phyloP scores from a whole-genome alignment of 768 basidiomycete species.

The Trametes sanguinea region DNA sequence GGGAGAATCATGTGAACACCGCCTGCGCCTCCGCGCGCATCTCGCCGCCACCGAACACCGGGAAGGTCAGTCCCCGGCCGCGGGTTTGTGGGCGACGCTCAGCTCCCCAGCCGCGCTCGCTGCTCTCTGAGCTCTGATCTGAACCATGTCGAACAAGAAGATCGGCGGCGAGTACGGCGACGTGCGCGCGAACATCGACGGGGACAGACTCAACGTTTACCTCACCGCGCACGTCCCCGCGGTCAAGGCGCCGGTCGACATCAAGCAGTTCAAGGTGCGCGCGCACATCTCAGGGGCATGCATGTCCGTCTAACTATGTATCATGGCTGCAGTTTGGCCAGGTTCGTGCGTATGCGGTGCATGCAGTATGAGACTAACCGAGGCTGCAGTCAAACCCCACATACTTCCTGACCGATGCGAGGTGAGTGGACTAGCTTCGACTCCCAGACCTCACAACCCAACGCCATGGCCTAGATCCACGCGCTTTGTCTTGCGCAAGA shows the following conservation, averaged over 20 bases:
- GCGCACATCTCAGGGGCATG: neutral
- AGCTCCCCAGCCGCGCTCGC: too few species aligned
- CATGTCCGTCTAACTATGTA: neutral
- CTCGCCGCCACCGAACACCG: too few species aligned
- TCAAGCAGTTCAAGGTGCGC: slow-evolving; percentile 90
- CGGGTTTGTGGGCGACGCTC: neutral
- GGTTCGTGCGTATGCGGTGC: slow-evolving; percentile 48
- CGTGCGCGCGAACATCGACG: slow-evolving; percentile 69
- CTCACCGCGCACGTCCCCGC: slow-evolving; percentile 55
- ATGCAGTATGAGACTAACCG: neutral
- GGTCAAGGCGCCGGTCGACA: slow-evolving; percentile 64
- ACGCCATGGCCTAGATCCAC: slow-evolving; percentile 21
- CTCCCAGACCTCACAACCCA: neutral
- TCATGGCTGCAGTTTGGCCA: slow-evolving; percentile 72
- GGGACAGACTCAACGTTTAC: slow-evolving; percentile 64
- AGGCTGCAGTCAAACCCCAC: slow-evolving; percentile 85
- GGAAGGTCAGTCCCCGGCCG: slow-evolving; percentile 4
- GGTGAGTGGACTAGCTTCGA: slow-evolving; percentile 44
- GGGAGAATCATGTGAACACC: too few species aligned
- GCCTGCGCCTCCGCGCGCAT: too few species aligned
- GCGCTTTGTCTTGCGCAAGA: slow-evolving; percentile 88
- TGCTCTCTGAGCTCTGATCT: neutral
- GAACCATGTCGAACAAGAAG: slow-evolving; percentile 36
- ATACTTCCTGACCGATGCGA: slow-evolving; percentile 84
- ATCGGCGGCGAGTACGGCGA: slow-evolving; percentile 78